Evolutionary conservation across 768 basidiomycete genomes (phyloP), one percentile per base, ranked within the genome.

Genomic region (Chiua virens): DNA sequence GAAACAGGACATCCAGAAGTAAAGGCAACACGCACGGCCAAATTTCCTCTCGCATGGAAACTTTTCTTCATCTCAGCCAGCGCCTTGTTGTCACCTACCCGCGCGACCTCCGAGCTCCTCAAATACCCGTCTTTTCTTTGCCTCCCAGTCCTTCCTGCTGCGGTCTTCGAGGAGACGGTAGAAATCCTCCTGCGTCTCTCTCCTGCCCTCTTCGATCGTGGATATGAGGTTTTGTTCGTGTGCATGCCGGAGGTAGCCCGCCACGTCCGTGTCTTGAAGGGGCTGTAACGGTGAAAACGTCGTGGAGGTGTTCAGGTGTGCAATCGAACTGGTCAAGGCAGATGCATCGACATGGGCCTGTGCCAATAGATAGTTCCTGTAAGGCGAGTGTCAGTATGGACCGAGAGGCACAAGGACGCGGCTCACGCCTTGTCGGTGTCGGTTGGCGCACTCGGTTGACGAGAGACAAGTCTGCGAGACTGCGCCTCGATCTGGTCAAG

Each of bases 401-500:
- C 42, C 15, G 56, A 36, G 50, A 36, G 43, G 49, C 42, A 47
- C 15, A 34, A 17, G 34, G 34, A 17, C 34, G 49, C 47, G 11
- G 71, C 87, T 54, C 68, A 89, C 89, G 86, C 89, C 76, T 85
- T 81, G 64, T 86, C 85, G 8, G 80, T 72, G 68, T 90, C 89
- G 36, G 76, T 77, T 1, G 86, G 75, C 18, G 80, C 69, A 25
- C 77, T 79, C 6, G 82, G 80, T 61, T 88, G 86, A 38, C 85
- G 80, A 21, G 88, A 82, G 5, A 89, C 85, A 22, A 98, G 84
- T 37, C 87, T 79, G 18, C 93, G 80, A 3, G 92, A 94, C 72
- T 96, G 92, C 0, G 88, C 85, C 68, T 98, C 96, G 55, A 99
- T 89, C 73, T 98, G 92, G 69, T 96, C 94, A 28, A 98, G 79